A percentile compares a stretch with the other conserved stretches of the same genome.
Conservation (phyloP, 2,329 filamentous ascomycete species). For the Penicillium sp. region DNA sequence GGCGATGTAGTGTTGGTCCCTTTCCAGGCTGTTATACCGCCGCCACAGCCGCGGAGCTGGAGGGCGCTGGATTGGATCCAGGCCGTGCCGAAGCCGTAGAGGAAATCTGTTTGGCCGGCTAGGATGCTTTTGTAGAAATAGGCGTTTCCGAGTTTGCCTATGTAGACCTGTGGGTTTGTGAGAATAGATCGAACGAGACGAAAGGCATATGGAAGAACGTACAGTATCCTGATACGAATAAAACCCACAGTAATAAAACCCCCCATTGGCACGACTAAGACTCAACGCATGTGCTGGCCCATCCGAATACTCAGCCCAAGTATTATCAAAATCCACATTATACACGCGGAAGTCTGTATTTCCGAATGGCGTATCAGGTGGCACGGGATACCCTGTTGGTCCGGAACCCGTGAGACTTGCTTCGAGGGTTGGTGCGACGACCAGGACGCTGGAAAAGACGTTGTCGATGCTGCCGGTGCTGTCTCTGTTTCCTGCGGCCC, state of each 20-base stretch:
- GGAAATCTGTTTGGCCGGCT: conserved; percentile 66
- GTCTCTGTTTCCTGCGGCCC: conserved; percentile 55
- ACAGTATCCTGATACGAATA: conserved; percentile 68
- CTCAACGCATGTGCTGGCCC: conserved; percentile 61
- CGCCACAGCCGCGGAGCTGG: conserved; percentile 59
- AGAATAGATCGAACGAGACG: neutral
- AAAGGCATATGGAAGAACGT: neutral
- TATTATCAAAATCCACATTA: conserved; percentile 65
- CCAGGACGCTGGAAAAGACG: conserved; percentile 60
- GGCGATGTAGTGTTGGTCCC: conserved; percentile 63
- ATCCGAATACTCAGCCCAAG: conserved; percentile 52
- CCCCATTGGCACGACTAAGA: conserved; percentile 62
- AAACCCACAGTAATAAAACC: conserved; percentile 65
- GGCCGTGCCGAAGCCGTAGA: conserved; percentile 66
- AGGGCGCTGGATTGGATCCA: conserved; percentile 58
- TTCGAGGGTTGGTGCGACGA: conserved; percentile 63
- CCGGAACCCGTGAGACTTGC: conserved; percentile 62
- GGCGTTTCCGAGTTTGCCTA: conserved; percentile 65
- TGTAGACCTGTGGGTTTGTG: conserved; percentile 47
- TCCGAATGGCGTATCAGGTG: conserved; percentile 61
- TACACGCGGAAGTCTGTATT: conserved; percentile 63
- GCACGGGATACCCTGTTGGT: conserved; percentile 60
- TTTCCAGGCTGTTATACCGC: conserved; percentile 69
- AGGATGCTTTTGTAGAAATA: conserved; percentile 62
- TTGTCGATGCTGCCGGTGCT: conserved; percentile 52